These are phyloP conservation scores for Vigna unguiculata DNA, from an alignment of 306 rosid species.

Conservation along the genomic window DNA sequence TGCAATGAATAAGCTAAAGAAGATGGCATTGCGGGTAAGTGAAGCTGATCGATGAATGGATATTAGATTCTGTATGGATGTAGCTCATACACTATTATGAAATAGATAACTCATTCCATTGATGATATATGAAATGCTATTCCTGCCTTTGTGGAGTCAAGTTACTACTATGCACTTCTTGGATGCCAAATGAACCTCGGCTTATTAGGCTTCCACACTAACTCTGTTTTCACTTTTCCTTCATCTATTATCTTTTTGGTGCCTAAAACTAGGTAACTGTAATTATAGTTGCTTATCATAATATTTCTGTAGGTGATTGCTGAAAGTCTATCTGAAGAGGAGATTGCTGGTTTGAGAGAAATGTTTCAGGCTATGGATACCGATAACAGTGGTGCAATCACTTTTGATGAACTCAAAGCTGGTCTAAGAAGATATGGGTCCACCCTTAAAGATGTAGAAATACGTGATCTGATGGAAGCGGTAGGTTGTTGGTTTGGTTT, in stretches of 20 bases:
- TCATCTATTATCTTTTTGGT: slow-evolving; percentile 35
- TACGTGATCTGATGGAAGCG: slow-evolving; percentile 97
- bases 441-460: slow-evolving; percentile 88
- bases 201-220: slow-evolving; percentile 21
- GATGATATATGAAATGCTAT: not conserved
- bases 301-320: slow-evolving; percentile 78
- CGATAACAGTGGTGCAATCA: slow-evolving; percentile 93
- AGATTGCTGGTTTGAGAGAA: slow-evolving; percentile 96
- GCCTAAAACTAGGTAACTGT: slow-evolving; percentile 6
- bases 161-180: slow-evolving; percentile 30
- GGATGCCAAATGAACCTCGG: slow-evolving; percentile 35
- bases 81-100: slow-evolving; percentile 25
- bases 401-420: slow-evolving; percentile 97
- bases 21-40: slow-evolving; percentile 97
- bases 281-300: slow-evolving; percentile 37
- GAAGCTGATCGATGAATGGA: slow-evolving; percentile 35
- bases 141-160: slow-evolving; percentile 26
- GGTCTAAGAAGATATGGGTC: slow-evolving; percentile 96
- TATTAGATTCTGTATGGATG: slow-evolving; percentile 30
- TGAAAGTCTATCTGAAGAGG: slow-evolving; percentile 96
- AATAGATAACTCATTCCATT: slow-evolving; percentile 26
- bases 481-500: slow-evolving; percentile 57
- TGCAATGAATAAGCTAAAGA: slow-evolving; percentile 98
- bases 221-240: slow-evolving; percentile 14
- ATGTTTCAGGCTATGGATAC: slow-evolving; percentile 96